Percentiles rank a stretch among this genome's conserved stretches.
Evolutionary conservation across 805 yeast species (phyloP).

Genomic region (Dipodascopsis tothii): DNA sequence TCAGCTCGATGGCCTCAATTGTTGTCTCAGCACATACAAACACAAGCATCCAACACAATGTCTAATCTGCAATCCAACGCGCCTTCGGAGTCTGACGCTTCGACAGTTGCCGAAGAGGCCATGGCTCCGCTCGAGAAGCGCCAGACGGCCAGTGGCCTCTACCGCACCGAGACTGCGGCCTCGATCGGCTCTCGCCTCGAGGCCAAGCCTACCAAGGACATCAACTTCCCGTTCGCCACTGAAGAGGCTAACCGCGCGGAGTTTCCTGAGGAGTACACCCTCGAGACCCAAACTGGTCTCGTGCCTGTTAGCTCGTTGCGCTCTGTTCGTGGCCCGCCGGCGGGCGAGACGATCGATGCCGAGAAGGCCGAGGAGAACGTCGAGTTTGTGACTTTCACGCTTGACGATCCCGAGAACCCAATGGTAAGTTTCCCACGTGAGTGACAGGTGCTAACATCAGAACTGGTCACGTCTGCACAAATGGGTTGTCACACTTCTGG

Average conservation of each 20-base stretch:
- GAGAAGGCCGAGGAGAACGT: constrained; percentile 33
- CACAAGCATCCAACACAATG: too few relatives aligned
- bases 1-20: too few relatives aligned
- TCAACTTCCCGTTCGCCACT: constrained; percentile 42
- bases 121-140: too few relatives aligned
- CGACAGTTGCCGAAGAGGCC: too few relatives aligned
- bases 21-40: too few relatives aligned
- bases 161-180: constrained; percentile 69
- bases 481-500: constrained; percentile 50
- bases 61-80: too few relatives aligned
- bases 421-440: constrained; percentile 23
- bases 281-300: constrained; percentile 82
- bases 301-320: constrained; percentile 68
- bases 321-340: constrained; percentile 13
- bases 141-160: too few relatives aligned
- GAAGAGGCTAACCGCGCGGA: constrained; percentile 33
- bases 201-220: constrained; percentile 44
- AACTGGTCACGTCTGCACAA: constrained; percentile 18
- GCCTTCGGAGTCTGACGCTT: too few relatives aligned
- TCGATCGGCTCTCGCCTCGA: constrained; percentile 58
- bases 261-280: constrained; percentile 85
- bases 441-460: background rate
- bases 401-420: constrained; percentile 83
- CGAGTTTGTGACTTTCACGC: constrained; percentile 75
- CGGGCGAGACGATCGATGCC: constrained; percentile 17